Conservation (phyloP, 202 grass and related monocot species). For the Musa balbisiana region DNA sequence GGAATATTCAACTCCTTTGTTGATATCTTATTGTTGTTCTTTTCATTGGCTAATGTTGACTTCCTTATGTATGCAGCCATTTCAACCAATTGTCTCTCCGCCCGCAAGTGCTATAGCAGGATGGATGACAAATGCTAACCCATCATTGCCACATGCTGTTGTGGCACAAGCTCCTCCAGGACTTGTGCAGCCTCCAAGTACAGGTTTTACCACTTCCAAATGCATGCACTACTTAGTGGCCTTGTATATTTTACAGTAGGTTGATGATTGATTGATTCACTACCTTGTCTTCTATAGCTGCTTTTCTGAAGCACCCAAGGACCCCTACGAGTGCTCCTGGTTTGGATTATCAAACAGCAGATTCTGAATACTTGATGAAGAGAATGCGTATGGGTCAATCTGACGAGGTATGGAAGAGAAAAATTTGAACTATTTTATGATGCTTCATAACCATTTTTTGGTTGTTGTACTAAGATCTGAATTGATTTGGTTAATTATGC, state of each 20-base stretch:
- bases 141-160: conserved; percentile 63
- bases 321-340: conserved; percentile 69
- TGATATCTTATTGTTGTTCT: conserved; percentile 10
- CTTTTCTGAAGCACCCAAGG: conserved; percentile 94
- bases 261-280: too few relatives aligned
- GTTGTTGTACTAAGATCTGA: neutral
- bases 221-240: neutral
- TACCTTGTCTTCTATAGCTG: conserved; percentile 37
- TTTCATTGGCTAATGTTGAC: conserved; percentile 1
- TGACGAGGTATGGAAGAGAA: conserved; percentile 57
- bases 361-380: conserved; percentile 98
- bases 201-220: conserved; percentile 33
- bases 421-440: too few relatives aligned
- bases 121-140: conserved; percentile 97
- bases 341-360: conserved; percentile 94
- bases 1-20: neutral
- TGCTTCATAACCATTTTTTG: neutral
- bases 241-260: neutral
- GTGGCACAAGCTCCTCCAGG: conserved; percentile 78
- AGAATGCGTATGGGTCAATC: conserved; percentile 91
- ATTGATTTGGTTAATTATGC: neutral
- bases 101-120: conserved; percentile 91
- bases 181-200: conserved; percentile 74
- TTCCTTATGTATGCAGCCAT: conserved; percentile 49
- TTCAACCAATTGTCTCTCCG: conserved; percentile 88